phyloP scores from a whole-genome alignment of 108 stramenopile genomes.

The Nitzschia palea region DNA sequence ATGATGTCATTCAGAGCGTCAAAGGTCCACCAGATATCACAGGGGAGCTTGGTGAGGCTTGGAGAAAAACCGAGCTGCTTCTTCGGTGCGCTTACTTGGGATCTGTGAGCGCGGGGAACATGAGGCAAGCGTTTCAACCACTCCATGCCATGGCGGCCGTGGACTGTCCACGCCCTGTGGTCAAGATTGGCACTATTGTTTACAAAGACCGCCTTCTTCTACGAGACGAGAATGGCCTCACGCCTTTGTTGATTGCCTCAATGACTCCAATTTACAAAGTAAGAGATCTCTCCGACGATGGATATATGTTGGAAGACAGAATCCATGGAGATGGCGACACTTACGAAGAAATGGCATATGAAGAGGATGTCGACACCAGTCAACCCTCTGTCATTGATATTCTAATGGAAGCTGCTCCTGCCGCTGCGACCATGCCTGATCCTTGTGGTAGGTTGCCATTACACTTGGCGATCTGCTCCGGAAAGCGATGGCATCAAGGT shows the following conservation, averaged over 20 bases:
- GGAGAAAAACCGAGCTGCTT: slow-evolving; percentile 57
- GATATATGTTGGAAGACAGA: slow-evolving; percentile 41
- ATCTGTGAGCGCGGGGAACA: background rate
- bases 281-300: slow-evolving; percentile 61
- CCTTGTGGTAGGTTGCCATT: slow-evolving; percentile 48
- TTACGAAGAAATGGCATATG: slow-evolving; percentile 27
- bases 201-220: slow-evolving; percentile 44
- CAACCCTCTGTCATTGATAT: slow-evolving; percentile 36
- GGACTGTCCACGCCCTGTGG: slow-evolving; percentile 61
- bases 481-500: slow-evolving; percentile 27
- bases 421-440: slow-evolving; percentile 36
- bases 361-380: background rate
- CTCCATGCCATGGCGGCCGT: slow-evolving; percentile 57
- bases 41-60: slow-evolving; percentile 54
- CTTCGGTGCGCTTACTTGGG: slow-evolving; percentile 36
- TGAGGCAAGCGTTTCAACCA: slow-evolving; percentile 41
- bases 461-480: slow-evolving; percentile 51
- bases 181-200: slow-evolving; percentile 54
- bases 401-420: slow-evolving; percentile 25
- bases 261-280: slow-evolving; percentile 54
- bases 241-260: slow-evolving; percentile 55
- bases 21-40: slow-evolving; percentile 44
- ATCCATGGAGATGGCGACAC: slow-evolving; percentile 46
- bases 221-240: slow-evolving; percentile 43
- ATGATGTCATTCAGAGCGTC: slow-evolving; percentile 49